Conservation (phyloP, 2,329 filamentous ascomycete genomes). For the Neonectria faginata region DNA sequence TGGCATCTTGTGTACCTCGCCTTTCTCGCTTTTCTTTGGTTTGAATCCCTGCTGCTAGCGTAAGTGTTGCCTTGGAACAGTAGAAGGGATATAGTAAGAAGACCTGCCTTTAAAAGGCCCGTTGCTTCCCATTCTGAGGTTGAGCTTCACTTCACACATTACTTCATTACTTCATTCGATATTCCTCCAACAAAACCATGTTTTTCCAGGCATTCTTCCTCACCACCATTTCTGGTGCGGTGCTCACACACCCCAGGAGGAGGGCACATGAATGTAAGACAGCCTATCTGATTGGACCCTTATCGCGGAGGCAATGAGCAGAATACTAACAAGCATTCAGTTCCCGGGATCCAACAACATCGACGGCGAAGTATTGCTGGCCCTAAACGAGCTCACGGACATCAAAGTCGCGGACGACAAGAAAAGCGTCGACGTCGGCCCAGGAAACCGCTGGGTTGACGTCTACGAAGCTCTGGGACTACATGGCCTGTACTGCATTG, state of each 20-base stretch:
- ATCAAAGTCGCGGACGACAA: slow-evolving; percentile 27
- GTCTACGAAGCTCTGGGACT: slow-evolving; percentile 31
- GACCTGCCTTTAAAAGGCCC: not conserved
- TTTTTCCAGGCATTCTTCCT: not conserved
- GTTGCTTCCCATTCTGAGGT: no score
- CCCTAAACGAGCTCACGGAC: slow-evolving; percentile 33
- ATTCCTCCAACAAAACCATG: not conserved
- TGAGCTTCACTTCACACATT: not conserved
- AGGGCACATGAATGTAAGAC: slow-evolving; percentile 38
- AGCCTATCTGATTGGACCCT: not conserved
- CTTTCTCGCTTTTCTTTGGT: no score
- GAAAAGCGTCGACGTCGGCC: slow-evolving; percentile 30
- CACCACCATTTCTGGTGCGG: not conserved
- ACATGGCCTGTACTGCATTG: slow-evolving; percentile 27
- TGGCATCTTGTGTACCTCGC: no score
- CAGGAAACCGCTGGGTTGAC: slow-evolving; percentile 35
- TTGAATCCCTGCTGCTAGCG: no score
- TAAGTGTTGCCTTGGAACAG: no score
- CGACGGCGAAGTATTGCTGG: slow-evolving; percentile 27
- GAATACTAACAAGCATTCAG: not conserved
- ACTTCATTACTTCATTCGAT: not conserved
- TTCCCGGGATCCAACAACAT: slow-evolving; percentile 37
- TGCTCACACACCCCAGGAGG: slow-evolving; percentile 26
- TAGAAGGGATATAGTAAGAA: no score
- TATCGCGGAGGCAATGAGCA: not conserved